These are phyloP conservation scores for Cytospora leucostoma DNA, from an alignment of 2,329 filamentous ascomycete species.

Conservation along the genomic window DNA sequence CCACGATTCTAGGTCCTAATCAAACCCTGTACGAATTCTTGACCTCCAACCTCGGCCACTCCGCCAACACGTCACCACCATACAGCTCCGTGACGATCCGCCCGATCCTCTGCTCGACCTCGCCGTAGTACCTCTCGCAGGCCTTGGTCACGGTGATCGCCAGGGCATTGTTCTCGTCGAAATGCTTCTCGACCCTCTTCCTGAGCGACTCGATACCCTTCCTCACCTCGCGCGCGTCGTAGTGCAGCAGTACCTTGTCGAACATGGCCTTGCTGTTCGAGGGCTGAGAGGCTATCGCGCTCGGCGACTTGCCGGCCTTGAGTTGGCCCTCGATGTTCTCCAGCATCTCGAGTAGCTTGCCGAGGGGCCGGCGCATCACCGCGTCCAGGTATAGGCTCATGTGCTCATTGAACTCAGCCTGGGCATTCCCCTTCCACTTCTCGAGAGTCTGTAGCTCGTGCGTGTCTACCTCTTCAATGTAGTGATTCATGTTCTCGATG, in stretches of 20 bases:
- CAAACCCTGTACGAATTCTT: constrained; percentile 54
- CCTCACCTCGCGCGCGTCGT: constrained; percentile 82
- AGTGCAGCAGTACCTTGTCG: constrained; percentile 79
- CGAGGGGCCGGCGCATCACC: constrained; percentile 84
- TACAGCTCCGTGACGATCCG: constrained; percentile 64
- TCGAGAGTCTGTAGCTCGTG: constrained; percentile 73
- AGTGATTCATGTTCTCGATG: constrained; percentile 99
- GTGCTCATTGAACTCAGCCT: constrained; percentile 80
- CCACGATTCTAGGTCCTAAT: background rate
- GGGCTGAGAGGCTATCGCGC: constrained; percentile 73
- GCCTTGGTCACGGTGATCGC: constrained; percentile 60
- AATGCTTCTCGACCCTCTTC: constrained; percentile 96
- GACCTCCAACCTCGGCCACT: constrained; percentile 66
- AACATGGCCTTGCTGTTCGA: constrained; percentile 81
- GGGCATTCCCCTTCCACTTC: constrained; percentile 79
- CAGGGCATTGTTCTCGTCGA: constrained; percentile 71
- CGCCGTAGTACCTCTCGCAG: constrained; percentile 64
- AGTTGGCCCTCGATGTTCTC: constrained; percentile 81
- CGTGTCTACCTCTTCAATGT: constrained; percentile 84
- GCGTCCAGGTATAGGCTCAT: constrained; percentile 83
- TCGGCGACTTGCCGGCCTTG: constrained; percentile 58
- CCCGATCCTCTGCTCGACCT: constrained; percentile 62
- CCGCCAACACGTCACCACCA: constrained; percentile 63
- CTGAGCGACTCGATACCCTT: constrained; percentile 88
- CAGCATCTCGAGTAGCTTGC: constrained; percentile 87